Conservation (phyloP, 2,329 filamentous ascomycete genomes). For the Hymenoscyphus fructigenus region DNA sequence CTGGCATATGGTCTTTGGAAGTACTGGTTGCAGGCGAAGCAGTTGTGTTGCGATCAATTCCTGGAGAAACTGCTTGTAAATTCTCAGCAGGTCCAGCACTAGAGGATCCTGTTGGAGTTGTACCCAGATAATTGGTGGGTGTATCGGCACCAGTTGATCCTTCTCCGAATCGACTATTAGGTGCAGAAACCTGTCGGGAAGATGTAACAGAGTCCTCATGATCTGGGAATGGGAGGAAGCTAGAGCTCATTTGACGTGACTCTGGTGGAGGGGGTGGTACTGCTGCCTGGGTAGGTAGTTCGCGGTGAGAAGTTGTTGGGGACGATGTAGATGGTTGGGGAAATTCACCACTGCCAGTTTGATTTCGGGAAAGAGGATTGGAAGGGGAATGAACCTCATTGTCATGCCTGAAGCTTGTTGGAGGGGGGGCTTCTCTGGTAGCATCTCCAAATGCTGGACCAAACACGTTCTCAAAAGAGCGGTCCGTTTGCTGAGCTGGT, state of each 20-base stretch:
- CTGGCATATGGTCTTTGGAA: conserved; percentile 45
- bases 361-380: conserved; percentile 28
- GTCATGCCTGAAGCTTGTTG: conserved; percentile 59
- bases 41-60: conserved; percentile 34
- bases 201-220: conserved; percentile 70
- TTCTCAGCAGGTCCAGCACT: conserved; percentile 29
- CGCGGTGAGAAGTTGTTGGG: conserved; percentile 63
- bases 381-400: conserved; percentile 27
- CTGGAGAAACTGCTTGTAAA: conserved; percentile 30
- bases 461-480: conserved; percentile 84
- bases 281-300: conserved; percentile 48
- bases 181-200: conserved; percentile 75
- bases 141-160: conserved; percentile 39
- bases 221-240: conserved; percentile 68
- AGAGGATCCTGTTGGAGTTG: conserved; percentile 35
- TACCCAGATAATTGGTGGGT: conserved; percentile 38
- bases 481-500: conserved; percentile 51
- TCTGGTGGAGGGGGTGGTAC: conserved; percentile 60
- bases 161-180: conserved; percentile 64
- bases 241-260: conserved; percentile 75
- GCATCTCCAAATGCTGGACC: conserved; percentile 61
- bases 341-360: conserved; percentile 29
- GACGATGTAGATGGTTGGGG: conserved; percentile 47
- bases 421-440: conserved; percentile 45
- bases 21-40: conserved; percentile 32